Conservation (phyloP, 2,329 filamentous ascomycete genomes). For the Ophiostoma montium region DNA sequence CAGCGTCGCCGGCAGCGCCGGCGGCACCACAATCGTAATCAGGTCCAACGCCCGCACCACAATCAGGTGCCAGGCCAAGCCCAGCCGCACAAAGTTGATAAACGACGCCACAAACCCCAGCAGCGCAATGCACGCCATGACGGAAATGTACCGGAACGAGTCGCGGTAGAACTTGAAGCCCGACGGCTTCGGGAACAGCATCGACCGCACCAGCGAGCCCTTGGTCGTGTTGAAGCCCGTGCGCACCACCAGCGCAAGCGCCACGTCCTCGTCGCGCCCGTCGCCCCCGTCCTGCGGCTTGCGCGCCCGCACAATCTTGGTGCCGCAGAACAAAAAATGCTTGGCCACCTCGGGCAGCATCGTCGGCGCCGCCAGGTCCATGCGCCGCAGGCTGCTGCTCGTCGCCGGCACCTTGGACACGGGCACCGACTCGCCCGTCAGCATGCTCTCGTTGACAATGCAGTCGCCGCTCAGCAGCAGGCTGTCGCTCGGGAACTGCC, state of each 20-base stretch:
- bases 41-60: constrained; percentile 84
- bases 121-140: constrained; percentile 78
- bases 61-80: constrained; percentile 77
- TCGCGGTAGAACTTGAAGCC: constrained; percentile 98
- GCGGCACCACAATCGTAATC: constrained; percentile 95
- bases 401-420: constrained; percentile 83
- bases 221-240: constrained; percentile 98
- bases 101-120: constrained; percentile 85
- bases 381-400: constrained; percentile 59
- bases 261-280: constrained; percentile 68
- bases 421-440: constrained; percentile 92
- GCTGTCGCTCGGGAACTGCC: constrained; percentile 84
- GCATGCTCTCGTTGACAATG: constrained; percentile 98
- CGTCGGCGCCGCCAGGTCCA: constrained; percentile 69
- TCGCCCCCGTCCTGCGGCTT: constrained; percentile 71
- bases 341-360: constrained; percentile 72
- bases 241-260: constrained; percentile 78
- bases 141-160: constrained; percentile 93
- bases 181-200: constrained; percentile 96
- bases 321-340: constrained; percentile 88
- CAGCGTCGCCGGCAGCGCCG: constrained; percentile 82
- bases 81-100: constrained; percentile 79
- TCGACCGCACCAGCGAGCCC: constrained; percentile 85
- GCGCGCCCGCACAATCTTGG: constrained; percentile 83
- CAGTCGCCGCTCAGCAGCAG: constrained; percentile 85